Conservation (phyloP, 1,284 basidiomycete species). For the Microbotryum silenes-acaulis region DNA sequence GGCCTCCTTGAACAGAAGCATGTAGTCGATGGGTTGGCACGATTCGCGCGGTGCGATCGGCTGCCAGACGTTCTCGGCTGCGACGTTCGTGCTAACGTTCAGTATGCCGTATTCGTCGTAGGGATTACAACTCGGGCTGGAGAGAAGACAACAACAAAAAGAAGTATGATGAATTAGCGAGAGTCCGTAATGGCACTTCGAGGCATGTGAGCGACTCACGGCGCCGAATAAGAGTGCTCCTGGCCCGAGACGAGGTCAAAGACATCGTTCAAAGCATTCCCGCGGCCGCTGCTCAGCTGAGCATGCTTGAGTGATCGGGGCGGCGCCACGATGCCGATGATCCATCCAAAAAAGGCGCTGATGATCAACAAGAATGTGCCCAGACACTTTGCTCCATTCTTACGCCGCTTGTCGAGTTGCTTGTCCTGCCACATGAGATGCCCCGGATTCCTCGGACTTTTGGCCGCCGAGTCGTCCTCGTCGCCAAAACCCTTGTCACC, state of each 20-base stretch:
- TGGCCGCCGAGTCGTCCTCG: too few species aligned
- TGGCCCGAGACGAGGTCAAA: too few species aligned
- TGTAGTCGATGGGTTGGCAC: constrained; percentile 24
- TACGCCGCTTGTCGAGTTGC: not conserved
- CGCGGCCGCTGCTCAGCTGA: too few species aligned
- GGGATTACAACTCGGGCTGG: not conserved
- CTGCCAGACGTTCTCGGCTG: constrained; percentile 19
- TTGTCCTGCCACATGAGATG: constrained; percentile 6
- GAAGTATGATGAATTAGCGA: not conserved
- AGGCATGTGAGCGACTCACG: not conserved
- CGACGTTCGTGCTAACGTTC: constrained; percentile 14
- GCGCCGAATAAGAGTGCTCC: too few species aligned
- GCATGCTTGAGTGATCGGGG: not conserved
- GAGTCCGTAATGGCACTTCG: not conserved
- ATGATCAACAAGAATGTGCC: not conserved
- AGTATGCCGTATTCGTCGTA: constrained; percentile 18
- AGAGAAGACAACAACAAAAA: not conserved
- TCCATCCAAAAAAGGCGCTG: constrained; percentile 4
- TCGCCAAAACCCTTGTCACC: too few species aligned
- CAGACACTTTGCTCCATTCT: not conserved
- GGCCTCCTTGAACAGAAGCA: constrained; percentile 4
- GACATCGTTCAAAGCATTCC: too few species aligned
- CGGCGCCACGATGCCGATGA: constrained; percentile 8
- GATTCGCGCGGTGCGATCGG: constrained; percentile 11
- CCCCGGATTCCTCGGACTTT: too few species aligned